phyloP scores from a whole-genome alignment of 2,329 filamentous ascomycete species.

The Aspergillus unguis region DNA sequence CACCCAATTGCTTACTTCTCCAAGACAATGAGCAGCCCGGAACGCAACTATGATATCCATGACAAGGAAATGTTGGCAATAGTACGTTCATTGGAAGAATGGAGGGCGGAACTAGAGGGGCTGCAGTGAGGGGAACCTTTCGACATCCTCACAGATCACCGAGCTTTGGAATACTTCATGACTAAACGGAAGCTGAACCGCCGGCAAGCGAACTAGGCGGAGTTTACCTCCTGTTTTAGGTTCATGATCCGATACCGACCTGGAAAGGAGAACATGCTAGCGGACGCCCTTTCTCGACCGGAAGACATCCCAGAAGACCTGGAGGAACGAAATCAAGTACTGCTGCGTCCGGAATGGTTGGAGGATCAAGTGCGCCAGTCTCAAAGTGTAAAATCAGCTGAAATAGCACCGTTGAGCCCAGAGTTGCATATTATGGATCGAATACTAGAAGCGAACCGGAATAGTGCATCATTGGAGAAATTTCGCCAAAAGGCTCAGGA shows the following conservation, averaged over 20 bases:
- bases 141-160: slow-evolving; percentile 26
- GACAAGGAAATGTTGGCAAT: slow-evolving; percentile 32
- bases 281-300: neutral
- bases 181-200: slow-evolving; percentile 17
- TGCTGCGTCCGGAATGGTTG: neutral
- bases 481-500: too few species aligned
- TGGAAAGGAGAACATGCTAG: slow-evolving; percentile 3
- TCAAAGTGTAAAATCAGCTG: neutral
- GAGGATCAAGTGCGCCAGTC: neutral
- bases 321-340: neutral
- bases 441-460: neutral
- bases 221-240: slow-evolving; percentile 10
- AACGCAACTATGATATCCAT: slow-evolving; percentile 30
- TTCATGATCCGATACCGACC: slow-evolving; percentile 16
- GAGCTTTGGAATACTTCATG: slow-evolving; percentile 29
- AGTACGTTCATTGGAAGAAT: slow-evolving; percentile 24
- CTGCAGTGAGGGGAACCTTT: slow-evolving; percentile 5
- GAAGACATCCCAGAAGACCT: neutral
- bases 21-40: slow-evolving; percentile 16
- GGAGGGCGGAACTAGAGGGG: slow-evolving; percentile 17
- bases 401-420: neutral
- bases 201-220: slow-evolving; percentile 10
- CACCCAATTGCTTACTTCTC: slow-evolving; percentile 22
- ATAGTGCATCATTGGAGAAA: neutral
- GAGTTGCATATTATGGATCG: neutral